Conservation (phyloP, 768 basidiomycete species). For the Trametes meyenii region DNA sequence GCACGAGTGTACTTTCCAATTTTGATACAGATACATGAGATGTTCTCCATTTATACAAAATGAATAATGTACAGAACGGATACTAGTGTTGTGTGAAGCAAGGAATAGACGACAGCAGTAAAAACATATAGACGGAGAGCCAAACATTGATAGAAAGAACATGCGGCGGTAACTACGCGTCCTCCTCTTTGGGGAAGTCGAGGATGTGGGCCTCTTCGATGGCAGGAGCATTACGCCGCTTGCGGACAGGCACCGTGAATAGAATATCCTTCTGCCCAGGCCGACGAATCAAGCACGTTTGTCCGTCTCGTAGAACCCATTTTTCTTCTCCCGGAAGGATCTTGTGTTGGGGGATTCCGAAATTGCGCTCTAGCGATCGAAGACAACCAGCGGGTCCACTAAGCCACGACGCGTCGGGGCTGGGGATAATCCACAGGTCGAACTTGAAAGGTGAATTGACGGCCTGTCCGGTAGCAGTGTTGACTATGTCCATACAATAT, state of each 20-base stretch:
- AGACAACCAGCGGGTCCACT: background rate
- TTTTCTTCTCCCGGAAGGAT: conserved; percentile 8
- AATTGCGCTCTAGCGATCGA: background rate
- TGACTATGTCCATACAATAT: conserved; percentile 9
- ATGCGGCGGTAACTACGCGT: too few species aligned
- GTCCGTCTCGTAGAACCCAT: conserved; percentile 3
- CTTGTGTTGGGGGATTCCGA: background rate
- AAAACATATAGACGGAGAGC: background rate
- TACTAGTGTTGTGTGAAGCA: background rate
- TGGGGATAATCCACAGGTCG: background rate
- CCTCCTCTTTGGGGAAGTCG: background rate
- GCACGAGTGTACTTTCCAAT: background rate
- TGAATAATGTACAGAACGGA: too few species aligned
- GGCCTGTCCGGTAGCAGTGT: background rate
- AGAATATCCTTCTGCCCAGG: background rate
- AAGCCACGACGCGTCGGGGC: background rate
- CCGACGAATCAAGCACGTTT: background rate
- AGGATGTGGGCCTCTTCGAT: background rate
- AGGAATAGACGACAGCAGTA: background rate
- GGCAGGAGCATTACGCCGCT: background rate
- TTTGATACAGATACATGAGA: background rate
- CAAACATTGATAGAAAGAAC: background rate
- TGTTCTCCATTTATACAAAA: background rate
- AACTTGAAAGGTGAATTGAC: conserved; percentile 8
- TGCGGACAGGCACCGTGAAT: background rate